Evolutionary conservation across 2,329 filamentous ascomycete genomes (phyloP).

Genomic region (Didymosphaeria variabile): DNA sequence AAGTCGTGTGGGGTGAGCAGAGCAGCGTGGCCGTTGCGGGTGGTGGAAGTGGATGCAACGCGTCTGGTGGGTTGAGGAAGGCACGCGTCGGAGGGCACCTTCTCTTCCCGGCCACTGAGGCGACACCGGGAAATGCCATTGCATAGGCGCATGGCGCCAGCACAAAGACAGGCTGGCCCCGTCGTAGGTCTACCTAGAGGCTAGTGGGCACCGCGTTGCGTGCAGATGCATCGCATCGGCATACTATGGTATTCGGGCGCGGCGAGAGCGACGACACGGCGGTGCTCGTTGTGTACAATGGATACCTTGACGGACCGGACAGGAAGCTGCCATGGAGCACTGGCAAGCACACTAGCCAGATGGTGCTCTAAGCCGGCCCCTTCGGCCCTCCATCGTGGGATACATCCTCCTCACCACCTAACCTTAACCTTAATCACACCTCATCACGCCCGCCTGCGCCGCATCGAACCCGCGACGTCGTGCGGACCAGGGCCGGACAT

Average conservation of each 20-base stretch:
- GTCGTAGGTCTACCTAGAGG: not conserved
- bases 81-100: constrained; percentile 1
- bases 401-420: constrained; percentile 13
- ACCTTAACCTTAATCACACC: constrained; percentile 24
- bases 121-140: constrained; percentile 11
- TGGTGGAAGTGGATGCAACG: not conserved
- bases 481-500: constrained; percentile 1
- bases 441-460: constrained; percentile 12
- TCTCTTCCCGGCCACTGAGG: constrained; percentile 11
- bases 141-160: constrained; percentile 8
- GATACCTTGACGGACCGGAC: not conserved
- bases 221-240: not conserved
- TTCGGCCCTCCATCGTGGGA: constrained; percentile 1
- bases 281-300: constrained; percentile 8
- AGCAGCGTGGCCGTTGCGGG: not conserved
- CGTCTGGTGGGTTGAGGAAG: not conserved
- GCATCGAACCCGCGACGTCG: not conserved
- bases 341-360: constrained; percentile 6
- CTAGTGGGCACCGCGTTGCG: not conserved
- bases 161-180: not conserved
- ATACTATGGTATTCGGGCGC: not conserved
- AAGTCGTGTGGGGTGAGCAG: not conserved
- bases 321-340: constrained; percentile 4
- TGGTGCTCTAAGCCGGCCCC: not conserved
- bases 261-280: not conserved